These are phyloP conservation scores for Tuber umbilicatum DNA, from an alignment of 495 filamentous ascomycete genomes.

Conservation along the genomic window DNA sequence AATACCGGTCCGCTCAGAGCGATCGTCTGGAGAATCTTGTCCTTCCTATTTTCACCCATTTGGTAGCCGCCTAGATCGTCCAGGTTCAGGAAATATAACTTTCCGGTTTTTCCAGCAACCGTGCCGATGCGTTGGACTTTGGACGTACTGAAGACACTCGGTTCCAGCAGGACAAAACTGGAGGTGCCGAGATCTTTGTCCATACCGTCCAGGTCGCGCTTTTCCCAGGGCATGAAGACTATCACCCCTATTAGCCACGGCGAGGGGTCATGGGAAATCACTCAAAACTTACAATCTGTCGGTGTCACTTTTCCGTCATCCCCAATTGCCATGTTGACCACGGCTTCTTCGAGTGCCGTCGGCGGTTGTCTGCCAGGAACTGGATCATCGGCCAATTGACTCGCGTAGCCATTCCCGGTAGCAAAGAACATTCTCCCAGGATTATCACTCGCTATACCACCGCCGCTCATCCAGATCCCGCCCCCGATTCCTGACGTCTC, in stretches of 20 bases:
- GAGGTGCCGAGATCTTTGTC: conserved; percentile 41
- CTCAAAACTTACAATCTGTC: conserved; percentile 28
- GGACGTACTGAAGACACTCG: conserved; percentile 43
- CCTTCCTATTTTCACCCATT: conserved; percentile 43
- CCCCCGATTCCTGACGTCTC: conserved; percentile 38
- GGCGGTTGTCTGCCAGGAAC: conserved; percentile 42
- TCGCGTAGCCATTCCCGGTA: conserved; percentile 43
- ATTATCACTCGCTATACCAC: conserved; percentile 42
- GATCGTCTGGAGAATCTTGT: conserved; percentile 43
- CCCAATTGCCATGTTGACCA: conserved; percentile 44
- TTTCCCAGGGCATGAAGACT: conserved; percentile 42
- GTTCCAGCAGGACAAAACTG: conserved; percentile 44
- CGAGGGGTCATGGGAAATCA: conserved; percentile 9
- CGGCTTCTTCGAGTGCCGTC: conserved; percentile 42
- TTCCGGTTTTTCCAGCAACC: conserved; percentile 41
- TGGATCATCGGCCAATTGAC: conserved; percentile 40
- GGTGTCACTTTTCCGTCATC: conserved; percentile 40
- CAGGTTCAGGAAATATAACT: conserved; percentile 41
- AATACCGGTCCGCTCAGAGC: conserved; percentile 43
- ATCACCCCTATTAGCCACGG: conserved; percentile 35
- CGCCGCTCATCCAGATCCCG: conserved; percentile 43
- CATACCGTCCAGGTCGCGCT: conserved; percentile 42
- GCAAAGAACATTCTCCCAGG: conserved; percentile 43
- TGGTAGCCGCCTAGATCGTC: conserved; percentile 42
- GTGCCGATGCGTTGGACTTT: conserved; percentile 41